Conservation (phyloP, 352 stramenopile species). For the Lagenidium giganteum region DNA sequence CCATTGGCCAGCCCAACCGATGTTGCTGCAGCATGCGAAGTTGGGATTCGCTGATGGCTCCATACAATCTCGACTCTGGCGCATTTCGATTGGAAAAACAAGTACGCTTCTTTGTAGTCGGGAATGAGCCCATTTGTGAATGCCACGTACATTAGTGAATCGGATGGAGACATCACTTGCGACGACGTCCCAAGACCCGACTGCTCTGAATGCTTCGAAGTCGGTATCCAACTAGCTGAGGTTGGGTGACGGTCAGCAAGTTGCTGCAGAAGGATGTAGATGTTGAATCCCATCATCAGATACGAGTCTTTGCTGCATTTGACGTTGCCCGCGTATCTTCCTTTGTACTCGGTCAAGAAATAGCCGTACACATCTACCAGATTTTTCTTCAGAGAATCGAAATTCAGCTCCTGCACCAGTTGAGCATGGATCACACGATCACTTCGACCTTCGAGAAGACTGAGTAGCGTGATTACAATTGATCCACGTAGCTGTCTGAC, state of each 20-base stretch:
- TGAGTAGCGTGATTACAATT: conserved; percentile 57
- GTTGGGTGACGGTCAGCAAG: conserved; percentile 42
- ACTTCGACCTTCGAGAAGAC: conserved; percentile 54
- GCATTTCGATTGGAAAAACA: conserved; percentile 64
- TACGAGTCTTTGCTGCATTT: conserved; percentile 62
- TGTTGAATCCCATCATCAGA: conserved; percentile 72
- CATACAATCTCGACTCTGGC: conserved; percentile 66
- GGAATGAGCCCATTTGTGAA: conserved; percentile 3
- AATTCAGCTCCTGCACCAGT: conserved; percentile 71
- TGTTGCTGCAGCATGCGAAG: background rate
- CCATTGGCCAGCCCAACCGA: too few species aligned
- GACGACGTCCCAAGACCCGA: background rate
- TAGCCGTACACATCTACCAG: conserved; percentile 52
- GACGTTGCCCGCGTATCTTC: conserved; percentile 47
- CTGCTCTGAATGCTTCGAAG: background rate
- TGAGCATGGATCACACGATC: conserved; percentile 52
- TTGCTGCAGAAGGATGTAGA: conserved; percentile 70
- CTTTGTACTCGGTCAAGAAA: conserved; percentile 30
- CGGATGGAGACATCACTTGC: background rate
- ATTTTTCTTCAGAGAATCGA: conserved; percentile 60
- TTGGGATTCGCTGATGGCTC: conserved; percentile 26
- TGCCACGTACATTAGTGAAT: background rate
- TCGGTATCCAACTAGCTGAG: conserved; percentile 37
- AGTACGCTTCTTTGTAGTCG: conserved; percentile 43
- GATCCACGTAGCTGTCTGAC: conserved; percentile 38